These are phyloP conservation scores for Wallacemonas collosoma DNA, from an alignment of 208 protist species.

Conservation along the genomic window DNA sequence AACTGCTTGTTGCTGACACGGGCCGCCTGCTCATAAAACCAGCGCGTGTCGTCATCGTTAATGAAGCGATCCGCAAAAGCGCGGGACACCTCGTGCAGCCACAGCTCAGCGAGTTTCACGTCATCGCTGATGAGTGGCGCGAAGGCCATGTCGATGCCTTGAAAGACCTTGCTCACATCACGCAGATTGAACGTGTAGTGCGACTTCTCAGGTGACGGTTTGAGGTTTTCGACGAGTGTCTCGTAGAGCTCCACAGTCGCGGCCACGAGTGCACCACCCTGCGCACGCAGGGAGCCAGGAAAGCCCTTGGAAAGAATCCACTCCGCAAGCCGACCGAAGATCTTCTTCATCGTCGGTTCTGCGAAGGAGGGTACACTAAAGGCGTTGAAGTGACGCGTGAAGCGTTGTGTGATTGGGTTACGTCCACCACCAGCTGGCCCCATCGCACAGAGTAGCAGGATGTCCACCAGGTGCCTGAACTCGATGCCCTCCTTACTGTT, in stretches of 20 bases:
- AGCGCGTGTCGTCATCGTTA: slow-evolving; percentile 88
- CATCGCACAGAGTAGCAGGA: slow-evolving; percentile 94
- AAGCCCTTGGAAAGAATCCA: slow-evolving; percentile 92
- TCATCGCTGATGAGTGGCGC: slow-evolving; percentile 75
- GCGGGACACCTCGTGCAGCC: slow-evolving; percentile 94
- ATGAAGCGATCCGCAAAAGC: slow-evolving; percentile 96
- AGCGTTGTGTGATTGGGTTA: slow-evolving; percentile 94
- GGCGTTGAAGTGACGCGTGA: slow-evolving; percentile 95
- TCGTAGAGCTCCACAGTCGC: slow-evolving; percentile 95
- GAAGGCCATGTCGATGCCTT: slow-evolving; percentile 90
- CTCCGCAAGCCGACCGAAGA: slow-evolving; percentile 92
- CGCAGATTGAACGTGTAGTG: slow-evolving; percentile 99
- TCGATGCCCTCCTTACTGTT: slow-evolving; percentile 92
- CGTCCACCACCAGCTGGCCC: slow-evolving; percentile 95
- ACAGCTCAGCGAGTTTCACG: slow-evolving; percentile 77
- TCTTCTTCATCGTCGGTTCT: slow-evolving; percentile 88
- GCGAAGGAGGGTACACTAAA: slow-evolving; percentile 92
- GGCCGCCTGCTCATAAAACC: slow-evolving; percentile 86
- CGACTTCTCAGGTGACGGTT: slow-evolving; percentile 97
- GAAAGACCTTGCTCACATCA: slow-evolving; percentile 95
- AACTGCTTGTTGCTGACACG: slow-evolving; percentile 80
- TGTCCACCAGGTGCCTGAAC: slow-evolving; percentile 89
- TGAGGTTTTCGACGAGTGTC: slow-evolving; percentile 90
- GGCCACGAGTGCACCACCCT: slow-evolving; percentile 68
- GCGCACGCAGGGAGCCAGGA: slow-evolving; percentile 42